phyloP scores from a whole-genome alignment of 192 early-diverging fungal genomes.

The Coemansia sp. region DNA sequence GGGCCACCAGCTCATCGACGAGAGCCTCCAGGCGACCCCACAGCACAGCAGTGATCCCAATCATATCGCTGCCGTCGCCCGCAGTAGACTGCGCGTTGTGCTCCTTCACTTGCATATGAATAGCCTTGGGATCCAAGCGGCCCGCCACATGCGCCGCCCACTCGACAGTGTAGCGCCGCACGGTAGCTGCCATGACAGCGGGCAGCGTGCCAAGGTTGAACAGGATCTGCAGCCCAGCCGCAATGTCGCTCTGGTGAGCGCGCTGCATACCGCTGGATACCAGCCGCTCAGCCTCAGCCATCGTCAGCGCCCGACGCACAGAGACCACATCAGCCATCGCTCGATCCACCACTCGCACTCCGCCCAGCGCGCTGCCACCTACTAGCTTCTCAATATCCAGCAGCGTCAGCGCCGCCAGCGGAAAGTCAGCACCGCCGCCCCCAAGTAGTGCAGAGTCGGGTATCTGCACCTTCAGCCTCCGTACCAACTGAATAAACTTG shows the following conservation, averaged over 20 bases:
- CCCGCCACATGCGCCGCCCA: slow-evolving; percentile 11
- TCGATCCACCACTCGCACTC: slow-evolving; percentile 24
- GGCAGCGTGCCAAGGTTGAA: slow-evolving; percentile 29
- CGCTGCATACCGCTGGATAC: slow-evolving; percentile 24
- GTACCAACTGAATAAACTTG: slow-evolving; percentile 33
- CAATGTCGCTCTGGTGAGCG: slow-evolving; percentile 26
- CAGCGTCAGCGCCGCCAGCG: slow-evolving; percentile 41
- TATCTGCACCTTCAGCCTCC: slow-evolving; percentile 26
- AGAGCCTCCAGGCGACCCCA: slow-evolving; percentile 22
- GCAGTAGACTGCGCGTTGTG: slow-evolving; percentile 24
- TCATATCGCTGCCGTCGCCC: slow-evolving; percentile 31
- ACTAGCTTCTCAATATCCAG: slow-evolving; percentile 29
- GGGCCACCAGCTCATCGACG: slow-evolving; percentile 15
- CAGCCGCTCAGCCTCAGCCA: slow-evolving; percentile 17
- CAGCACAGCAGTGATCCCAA: slow-evolving; percentile 21
- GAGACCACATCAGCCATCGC: slow-evolving; percentile 6
- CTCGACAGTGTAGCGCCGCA: slow-evolving; percentile 5
- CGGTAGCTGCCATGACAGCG: not conserved
- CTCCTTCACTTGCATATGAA: slow-evolving; percentile 20
- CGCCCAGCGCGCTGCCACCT: slow-evolving; percentile 8
- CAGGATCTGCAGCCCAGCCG: slow-evolving; percentile 31
- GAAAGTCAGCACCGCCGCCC: slow-evolving; percentile 10
- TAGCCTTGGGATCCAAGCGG: slow-evolving; percentile 1
- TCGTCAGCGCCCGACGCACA: slow-evolving; percentile 7
- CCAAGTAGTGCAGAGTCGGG: not conserved